Conservation (phyloP, 2,329 filamentous ascomycete species). For the Claviceps quebecensis region DNA sequence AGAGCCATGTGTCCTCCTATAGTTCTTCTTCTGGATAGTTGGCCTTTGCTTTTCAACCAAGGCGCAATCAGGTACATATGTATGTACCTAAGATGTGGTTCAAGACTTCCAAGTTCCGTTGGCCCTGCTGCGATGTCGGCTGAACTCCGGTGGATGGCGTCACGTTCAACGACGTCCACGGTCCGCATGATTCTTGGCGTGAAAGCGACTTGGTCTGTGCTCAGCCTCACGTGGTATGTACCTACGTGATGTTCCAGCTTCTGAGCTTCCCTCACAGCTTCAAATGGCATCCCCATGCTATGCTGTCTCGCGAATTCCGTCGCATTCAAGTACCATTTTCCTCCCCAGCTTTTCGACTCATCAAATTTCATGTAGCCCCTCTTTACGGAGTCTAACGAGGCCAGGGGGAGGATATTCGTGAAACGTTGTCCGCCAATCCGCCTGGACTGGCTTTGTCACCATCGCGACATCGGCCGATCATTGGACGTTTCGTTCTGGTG, state of each 20-base stretch:
- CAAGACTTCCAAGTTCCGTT: not conserved
- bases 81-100: too few relatives aligned
- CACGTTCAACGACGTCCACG: not conserved
- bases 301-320: not conserved
- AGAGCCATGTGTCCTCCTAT: too few relatives aligned
- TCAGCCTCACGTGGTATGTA: constrained; percentile 13
- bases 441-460: not conserved
- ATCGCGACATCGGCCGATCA: not conserved
- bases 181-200: not conserved
- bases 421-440: constrained; percentile 1
- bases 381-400: constrained; percentile 8
- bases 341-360: not conserved
- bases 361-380: constrained; percentile 9
- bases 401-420: constrained; percentile 14
- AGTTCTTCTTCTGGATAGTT: too few relatives aligned
- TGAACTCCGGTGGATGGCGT: not conserved
- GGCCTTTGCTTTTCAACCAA: too few relatives aligned
- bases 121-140: not conserved
- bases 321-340: too few relatives aligned
- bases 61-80: too few relatives aligned
- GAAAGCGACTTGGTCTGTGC: constrained; percentile 9
- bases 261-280: constrained; percentile 6
- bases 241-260: constrained; percentile 3
- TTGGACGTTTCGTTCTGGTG: not conserved
- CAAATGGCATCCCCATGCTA: constrained; percentile 1